Evolutionary conservation across 1,284 basidiomycete genomes (phyloP).

Genomic region (Tausonia pullulans): DNA sequence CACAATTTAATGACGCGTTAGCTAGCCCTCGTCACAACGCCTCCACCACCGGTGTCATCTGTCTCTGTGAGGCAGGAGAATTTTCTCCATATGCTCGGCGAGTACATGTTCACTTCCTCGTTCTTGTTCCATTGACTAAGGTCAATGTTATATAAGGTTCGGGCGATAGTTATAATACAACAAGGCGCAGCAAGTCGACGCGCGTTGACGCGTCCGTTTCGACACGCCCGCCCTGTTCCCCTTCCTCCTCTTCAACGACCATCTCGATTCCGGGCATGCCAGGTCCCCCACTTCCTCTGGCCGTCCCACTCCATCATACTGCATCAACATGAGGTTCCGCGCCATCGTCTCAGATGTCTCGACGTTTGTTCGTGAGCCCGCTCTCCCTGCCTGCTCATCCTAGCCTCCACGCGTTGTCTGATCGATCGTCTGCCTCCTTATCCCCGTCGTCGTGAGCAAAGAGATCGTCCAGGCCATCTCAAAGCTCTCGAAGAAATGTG

Average conservation of each 20-base stretch:
- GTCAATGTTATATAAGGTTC: too few relatives aligned
- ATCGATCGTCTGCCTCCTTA: not conserved
- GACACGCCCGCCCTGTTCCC: not conserved
- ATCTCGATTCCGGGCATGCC: constrained; percentile 12
- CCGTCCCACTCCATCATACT: constrained; percentile 4
- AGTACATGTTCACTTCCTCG: constrained; percentile 3
- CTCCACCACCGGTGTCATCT: too few relatives aligned
- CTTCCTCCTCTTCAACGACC: constrained; percentile 8
- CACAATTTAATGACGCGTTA: too few relatives aligned
- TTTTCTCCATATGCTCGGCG: not conserved
- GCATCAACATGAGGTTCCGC: constrained; percentile 6
- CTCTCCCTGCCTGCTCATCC: not conserved
- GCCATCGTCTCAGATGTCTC: constrained; percentile 2
- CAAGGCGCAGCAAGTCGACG: not conserved
- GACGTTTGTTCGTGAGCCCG: constrained; percentile 9
- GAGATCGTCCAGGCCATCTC: constrained; percentile 66
- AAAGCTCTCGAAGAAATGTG: constrained; percentile 69
- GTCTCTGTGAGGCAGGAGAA: not conserved
- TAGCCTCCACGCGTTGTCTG: not conserved
- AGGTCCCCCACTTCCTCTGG: constrained; percentile 1
- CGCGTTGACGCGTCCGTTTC: constrained; percentile 1
- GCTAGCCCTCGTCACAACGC: too few relatives aligned
- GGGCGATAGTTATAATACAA: too few relatives aligned
- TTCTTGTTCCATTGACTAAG: not conserved
- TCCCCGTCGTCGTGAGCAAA: constrained; percentile 24